These are phyloP conservation scores for Chlamydomonas sp. DNA, from an alignment of 139 green algal genomes.

Conservation along the genomic window DNA sequence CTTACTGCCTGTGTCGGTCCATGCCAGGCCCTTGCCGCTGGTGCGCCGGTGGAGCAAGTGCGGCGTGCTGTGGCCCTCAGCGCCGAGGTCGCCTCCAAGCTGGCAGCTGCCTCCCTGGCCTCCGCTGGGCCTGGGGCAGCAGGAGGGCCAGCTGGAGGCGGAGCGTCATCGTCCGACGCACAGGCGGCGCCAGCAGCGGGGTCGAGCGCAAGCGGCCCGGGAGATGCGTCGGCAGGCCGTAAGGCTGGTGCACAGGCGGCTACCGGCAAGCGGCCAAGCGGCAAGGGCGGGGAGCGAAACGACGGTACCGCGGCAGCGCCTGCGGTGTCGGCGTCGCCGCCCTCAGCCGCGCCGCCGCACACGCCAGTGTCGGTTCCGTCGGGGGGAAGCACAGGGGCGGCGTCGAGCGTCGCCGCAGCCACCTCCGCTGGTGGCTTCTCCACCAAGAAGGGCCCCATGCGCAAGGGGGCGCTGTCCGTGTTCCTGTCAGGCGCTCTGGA, in stretches of 20 bases:
- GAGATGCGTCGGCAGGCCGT: not conserved
- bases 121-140: not conserved
- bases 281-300: too few relatives aligned
- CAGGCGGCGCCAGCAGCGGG: not conserved
- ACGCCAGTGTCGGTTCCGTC: not conserved
- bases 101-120: conserved; percentile 1
- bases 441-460: conserved; percentile 28
- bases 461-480: conserved; percentile 76
- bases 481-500: conserved; percentile 77
- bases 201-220: not conserved
- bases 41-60: conserved; percentile 29
- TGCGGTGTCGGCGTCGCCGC: not conserved
- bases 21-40: conserved; percentile 26
- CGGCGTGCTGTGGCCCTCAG: conserved; percentile 23
- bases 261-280: too few relatives aligned
- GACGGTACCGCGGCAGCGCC: not conserved
- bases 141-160: not conserved
- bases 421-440: not conserved
- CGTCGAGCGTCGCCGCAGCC: not conserved
- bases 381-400: not conserved
- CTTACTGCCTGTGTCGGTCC: not conserved
- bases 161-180: not conserved
- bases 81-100: conserved; percentile 17
- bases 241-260: not conserved
- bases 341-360: too few relatives aligned